phyloP scores from a whole-genome alignment of 352 stramenopile genomes.

The Plasmopara muralis region DNA sequence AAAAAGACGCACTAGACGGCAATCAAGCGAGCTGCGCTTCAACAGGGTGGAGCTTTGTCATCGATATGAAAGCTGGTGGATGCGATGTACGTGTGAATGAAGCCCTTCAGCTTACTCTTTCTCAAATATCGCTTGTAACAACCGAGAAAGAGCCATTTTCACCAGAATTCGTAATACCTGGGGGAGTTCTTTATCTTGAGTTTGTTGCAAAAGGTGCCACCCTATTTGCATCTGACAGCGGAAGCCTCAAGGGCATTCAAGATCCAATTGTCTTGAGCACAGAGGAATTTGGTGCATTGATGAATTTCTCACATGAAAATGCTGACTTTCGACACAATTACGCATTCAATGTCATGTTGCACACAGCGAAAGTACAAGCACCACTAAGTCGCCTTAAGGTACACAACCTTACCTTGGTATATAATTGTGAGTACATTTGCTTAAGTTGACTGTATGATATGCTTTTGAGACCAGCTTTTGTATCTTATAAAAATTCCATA shows the following conservation, averaged over 20 bases:
- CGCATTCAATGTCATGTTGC: slow-evolving; percentile 14
- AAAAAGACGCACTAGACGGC: not conserved
- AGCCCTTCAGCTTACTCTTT: slow-evolving; percentile 20
- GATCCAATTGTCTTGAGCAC: slow-evolving; percentile 17
- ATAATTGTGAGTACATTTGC: not conserved
- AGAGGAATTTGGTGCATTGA: slow-evolving; percentile 7
- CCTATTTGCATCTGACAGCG: slow-evolving; percentile 14
- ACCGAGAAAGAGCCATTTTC: slow-evolving; percentile 7
- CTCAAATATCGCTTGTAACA: slow-evolving; percentile 20
- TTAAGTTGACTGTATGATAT: slow-evolving; percentile 11
- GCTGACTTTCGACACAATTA: slow-evolving; percentile 15
- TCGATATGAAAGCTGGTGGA: slow-evolving; percentile 24
- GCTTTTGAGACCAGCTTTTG: slow-evolving; percentile 22
- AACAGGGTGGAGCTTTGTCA: slow-evolving; percentile 23
- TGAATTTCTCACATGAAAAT: slow-evolving; percentile 21
- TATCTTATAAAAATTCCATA: slow-evolving; percentile 39
- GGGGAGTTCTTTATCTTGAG: slow-evolving; percentile 15
- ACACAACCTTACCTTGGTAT: not conserved
- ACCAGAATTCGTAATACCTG: slow-evolving; percentile 6
- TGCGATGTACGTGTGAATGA: slow-evolving; percentile 25
- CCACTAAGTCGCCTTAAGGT: slow-evolving; percentile 34
- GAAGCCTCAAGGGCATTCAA: slow-evolving; percentile 14
- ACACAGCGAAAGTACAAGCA: slow-evolving; percentile 17
- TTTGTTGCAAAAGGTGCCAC: slow-evolving; percentile 12
- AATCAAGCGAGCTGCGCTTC: not conserved